These are phyloP conservation scores for Oryza officinalis DNA, from an alignment of 176 grass and related monocot genomes.

Conservation along the genomic window DNA sequence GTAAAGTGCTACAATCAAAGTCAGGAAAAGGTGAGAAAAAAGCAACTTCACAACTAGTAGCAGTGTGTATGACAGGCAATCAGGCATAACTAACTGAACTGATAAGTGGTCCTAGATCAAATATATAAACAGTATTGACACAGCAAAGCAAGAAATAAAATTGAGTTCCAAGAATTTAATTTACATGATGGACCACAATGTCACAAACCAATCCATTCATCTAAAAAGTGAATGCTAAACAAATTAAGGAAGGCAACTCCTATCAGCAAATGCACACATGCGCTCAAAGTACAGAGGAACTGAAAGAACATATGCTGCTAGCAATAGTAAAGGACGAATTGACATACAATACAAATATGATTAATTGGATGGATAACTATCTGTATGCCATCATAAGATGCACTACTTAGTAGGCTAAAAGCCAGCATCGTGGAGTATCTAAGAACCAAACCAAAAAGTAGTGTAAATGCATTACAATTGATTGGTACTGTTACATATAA, in stretches of 20 bases:
- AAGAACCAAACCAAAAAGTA: slow-evolving; percentile 18
- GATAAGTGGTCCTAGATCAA: slow-evolving; percentile 43
- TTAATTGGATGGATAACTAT: slow-evolving; percentile 30
- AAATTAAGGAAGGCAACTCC: slow-evolving; percentile 36
- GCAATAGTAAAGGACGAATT: slow-evolving; percentile 41
- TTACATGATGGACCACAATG: slow-evolving; percentile 56
- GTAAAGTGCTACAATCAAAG: slow-evolving; percentile 39
- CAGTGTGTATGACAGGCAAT: slow-evolving; percentile 17
- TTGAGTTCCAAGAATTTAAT: slow-evolving; percentile 42
- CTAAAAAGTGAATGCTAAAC: slow-evolving; percentile 33
- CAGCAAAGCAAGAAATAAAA: slow-evolving; percentile 23
- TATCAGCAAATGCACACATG: slow-evolving; percentile 35
- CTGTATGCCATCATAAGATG: slow-evolving; percentile 41
- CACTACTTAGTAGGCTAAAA: slow-evolving; percentile 17
- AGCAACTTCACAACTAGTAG: slow-evolving; percentile 31
- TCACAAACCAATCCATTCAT: slow-evolving; percentile 32
- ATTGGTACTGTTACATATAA: slow-evolving; percentile 11
- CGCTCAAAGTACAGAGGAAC: slow-evolving; percentile 44
- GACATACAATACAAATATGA: slow-evolving; percentile 40
- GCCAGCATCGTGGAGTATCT: slow-evolving; percentile 21
- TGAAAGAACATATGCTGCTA: slow-evolving; percentile 42
- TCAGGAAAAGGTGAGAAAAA: slow-evolving; percentile 27
- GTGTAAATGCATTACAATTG: background rate
- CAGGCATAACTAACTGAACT: slow-evolving; percentile 39
- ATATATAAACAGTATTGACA: slow-evolving; percentile 26